Percentiles rank a stretch among this genome's conserved stretches.
Evolutionary conservation across 2,329 filamentous ascomycete genomes (phyloP).

Genomic region (Ophiostoma australiae): DNA sequence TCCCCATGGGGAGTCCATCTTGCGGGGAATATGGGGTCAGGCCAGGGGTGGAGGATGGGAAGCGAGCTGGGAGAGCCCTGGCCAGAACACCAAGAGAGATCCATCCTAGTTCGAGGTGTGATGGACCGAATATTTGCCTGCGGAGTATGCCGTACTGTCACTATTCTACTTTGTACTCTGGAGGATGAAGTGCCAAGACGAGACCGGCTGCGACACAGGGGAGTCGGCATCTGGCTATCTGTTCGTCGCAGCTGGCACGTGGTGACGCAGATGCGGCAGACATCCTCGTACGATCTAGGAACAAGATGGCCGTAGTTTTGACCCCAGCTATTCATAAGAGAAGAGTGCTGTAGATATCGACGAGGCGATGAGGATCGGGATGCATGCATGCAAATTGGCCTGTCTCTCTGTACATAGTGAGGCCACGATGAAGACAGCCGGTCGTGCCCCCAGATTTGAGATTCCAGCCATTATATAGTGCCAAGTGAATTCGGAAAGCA

Average conservation of each 20-base stretch:
- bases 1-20: not conserved
- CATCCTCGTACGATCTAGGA: no score
- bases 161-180: not conserved
- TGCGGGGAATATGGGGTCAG: not conserved
- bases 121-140: conserved; percentile 3
- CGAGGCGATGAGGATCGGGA: no score
- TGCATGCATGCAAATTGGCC: no score
- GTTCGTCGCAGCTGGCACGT: not conserved
- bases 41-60: not conserved
- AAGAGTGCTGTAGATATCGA: no score
- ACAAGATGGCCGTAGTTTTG: no score
- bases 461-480: no score
- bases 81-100: not conserved
- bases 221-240: not conserved
- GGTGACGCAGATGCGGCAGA: not conserved
- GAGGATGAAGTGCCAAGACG: not conserved
- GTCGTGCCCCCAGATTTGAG: no score
- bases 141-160: not conserved
- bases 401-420: no score
- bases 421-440: no score
- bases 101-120: not conserved
- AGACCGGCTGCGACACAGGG: not conserved
- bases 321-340: no score
- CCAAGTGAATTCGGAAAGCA: no score
- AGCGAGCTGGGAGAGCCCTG: not conserved